Base-by-base conservation (phyloP, 495 filamentous ascomycete species). In the Annulohypoxylon moriforme region DNA sequence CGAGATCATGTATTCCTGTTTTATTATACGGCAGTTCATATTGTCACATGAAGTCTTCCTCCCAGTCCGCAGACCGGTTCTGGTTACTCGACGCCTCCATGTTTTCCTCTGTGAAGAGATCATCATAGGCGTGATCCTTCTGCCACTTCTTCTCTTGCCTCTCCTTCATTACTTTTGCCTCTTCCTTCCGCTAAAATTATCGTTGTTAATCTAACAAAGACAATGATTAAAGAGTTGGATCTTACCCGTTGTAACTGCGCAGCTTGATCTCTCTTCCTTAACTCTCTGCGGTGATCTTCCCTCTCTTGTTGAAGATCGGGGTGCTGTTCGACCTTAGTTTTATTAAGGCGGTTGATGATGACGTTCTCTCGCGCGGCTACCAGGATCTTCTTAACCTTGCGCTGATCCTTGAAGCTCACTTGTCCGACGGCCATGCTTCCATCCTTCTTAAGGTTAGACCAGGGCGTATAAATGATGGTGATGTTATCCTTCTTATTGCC, bases 401-500 rank as follows among this genome's bases (percentile, higher is more conserved):
- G 91, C n/a, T 84, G 87, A 80, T 98, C 94, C 74, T 97, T 93
- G 82, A 98, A 99, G 44, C 92, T 90, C 56, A 99, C 96, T 79
- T 99, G 96, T 22, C 96, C 96, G 3, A 89, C 90, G 3, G 93
- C 94, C 96, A 99, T 99, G 74, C 89, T 91, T n/a, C 94, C 94
- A 72, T 96, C 93, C 77, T 98, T 99, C 79, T 92, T 90, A 5
- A 99, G 89, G 76, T 99, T 99, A 42, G 93, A 92, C 96, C 96
- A 98, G 18, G 96, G 96, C 2, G 96, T 99, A 81, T 98, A 99
- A 72, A 99, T 94, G 62, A 99, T 81, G 14, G 92, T 96, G 67
- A 98, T 85, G 80, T 98, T 98, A 75, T 98, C 96, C 82, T 98
- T 98, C 82, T 99, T 99, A 82, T 98, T 99, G 64, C 96, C 96